These are phyloP conservation scores for Abrus precatorius DNA, from an alignment of 306 rosid genomes.

Conservation along the genomic window DNA sequence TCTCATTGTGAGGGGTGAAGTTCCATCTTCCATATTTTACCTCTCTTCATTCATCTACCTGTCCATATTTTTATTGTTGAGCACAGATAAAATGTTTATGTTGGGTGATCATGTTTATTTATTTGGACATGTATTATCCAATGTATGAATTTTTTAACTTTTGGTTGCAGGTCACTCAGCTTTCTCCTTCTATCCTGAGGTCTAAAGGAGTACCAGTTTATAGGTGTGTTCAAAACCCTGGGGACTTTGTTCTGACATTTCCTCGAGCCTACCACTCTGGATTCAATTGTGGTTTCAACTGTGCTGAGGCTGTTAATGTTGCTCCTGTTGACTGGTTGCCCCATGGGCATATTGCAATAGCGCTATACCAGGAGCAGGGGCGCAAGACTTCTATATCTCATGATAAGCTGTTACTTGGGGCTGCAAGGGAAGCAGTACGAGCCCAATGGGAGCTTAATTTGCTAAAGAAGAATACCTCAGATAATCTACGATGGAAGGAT, in stretches of 20 bases:
- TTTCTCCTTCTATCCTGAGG: slow-evolving; percentile 91
- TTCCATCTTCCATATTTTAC: slow-evolving; percentile 25
- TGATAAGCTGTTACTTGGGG: slow-evolving; percentile 95
- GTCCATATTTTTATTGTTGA: slow-evolving; percentile 29
- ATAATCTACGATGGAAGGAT: slow-evolving; percentile 85
- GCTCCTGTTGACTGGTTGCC: slow-evolving; percentile 99
- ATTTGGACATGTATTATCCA: slow-evolving; percentile 22
- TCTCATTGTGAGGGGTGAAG: slow-evolving; percentile 35
- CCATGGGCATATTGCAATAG: slow-evolving; percentile 94
- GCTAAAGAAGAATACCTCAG: slow-evolving; percentile 76
- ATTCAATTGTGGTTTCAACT: slow-evolving; percentile 98
- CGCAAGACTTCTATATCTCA: slow-evolving; percentile 98
- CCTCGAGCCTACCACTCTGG: slow-evolving; percentile 99
- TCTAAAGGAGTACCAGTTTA: slow-evolving; percentile 95
- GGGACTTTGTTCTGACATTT: slow-evolving; percentile 96
- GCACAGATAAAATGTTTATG: slow-evolving; percentile 13
- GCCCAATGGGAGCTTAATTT: slow-evolving; percentile 97
- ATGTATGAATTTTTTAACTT: slow-evolving; percentile 45
- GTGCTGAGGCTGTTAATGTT: slow-evolving; percentile 99
- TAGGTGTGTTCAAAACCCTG: slow-evolving; percentile 95
- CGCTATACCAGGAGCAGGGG: slow-evolving; percentile 82
- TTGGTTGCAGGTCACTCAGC: slow-evolving; percentile 88
- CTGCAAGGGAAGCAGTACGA: slow-evolving; percentile 96
- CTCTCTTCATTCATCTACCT: slow-evolving; percentile 13
- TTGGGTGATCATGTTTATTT: slow-evolving; percentile 40